Conservation (phyloP, 2,329 filamentous ascomycete genomes). For the Neofusicoccum sp. region DNA sequence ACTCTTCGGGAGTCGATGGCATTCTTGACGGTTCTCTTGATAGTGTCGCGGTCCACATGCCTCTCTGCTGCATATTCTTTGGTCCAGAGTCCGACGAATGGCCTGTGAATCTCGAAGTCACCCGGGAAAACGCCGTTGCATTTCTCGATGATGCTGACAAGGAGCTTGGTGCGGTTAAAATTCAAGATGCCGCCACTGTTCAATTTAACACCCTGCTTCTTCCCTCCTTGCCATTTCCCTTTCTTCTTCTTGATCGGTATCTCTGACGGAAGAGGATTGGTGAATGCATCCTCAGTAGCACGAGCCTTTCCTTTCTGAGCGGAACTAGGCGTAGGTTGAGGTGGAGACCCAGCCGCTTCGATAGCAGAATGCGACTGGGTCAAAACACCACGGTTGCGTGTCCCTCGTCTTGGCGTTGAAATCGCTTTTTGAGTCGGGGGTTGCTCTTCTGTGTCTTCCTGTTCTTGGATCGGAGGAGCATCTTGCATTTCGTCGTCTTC, state of each 20-base stretch:
- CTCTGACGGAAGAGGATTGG: background rate
- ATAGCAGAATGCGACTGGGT: background rate
- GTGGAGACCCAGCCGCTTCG: background rate
- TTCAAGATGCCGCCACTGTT: constrained; percentile 44
- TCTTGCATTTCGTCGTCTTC: background rate
- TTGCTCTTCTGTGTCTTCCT: background rate
- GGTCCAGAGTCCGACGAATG: constrained; percentile 56
- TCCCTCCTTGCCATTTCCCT: constrained; percentile 11
- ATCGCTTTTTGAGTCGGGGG: background rate
- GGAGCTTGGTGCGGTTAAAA: constrained; percentile 47
- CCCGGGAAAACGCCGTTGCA: constrained; percentile 57
- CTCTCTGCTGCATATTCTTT: constrained; percentile 35
- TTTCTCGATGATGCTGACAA: constrained; percentile 54
- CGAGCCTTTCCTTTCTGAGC: background rate
- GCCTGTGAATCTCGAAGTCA: constrained; percentile 54
- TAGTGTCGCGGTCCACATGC: constrained; percentile 51
- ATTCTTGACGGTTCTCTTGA: constrained; percentile 50
- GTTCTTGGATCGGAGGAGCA: background rate
- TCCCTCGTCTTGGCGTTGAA: background rate
- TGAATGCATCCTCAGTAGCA: background rate
- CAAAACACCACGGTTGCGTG: background rate
- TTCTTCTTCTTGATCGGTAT: constrained; percentile 4
- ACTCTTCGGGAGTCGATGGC: constrained; percentile 52
- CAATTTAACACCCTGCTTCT: constrained; percentile 27
- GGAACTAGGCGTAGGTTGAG: background rate